Percentiles rank a stretch among this genome's conserved stretches.
These are phyloP conservation scores for Lachancea nothofagi DNA, from an alignment of 805 yeast genomes.

Conservation along the genomic window DNA sequence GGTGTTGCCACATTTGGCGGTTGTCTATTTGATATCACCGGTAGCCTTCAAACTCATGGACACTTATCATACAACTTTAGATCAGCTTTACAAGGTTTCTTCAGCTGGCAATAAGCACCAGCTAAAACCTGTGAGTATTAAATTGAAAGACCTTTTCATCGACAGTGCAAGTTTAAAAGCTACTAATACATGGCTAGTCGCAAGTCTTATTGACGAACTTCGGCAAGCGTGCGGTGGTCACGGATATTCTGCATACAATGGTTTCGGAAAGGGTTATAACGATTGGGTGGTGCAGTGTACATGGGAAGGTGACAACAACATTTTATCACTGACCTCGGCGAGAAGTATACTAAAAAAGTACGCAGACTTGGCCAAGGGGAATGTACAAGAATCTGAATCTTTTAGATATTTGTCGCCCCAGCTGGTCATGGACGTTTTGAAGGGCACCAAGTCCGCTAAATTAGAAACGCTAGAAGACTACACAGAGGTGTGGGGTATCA, in stretches of 20 bases:
- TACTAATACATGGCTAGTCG: slow-evolving; percentile 80
- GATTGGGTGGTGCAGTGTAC: slow-evolving; percentile 99
- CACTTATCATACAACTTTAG: slow-evolving; percentile 46
- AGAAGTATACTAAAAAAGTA: slow-evolving; percentile 52
- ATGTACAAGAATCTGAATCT: slow-evolving; percentile 29
- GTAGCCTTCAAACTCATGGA: slow-evolving; percentile 58
- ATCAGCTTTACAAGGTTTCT: slow-evolving; percentile 49
- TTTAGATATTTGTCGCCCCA: slow-evolving; percentile 28
- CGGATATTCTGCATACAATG: slow-evolving; percentile 90
- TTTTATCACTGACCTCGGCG: slow-evolving; percentile 78
- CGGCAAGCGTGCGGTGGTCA: slow-evolving; percentile 96
- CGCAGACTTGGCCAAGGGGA: slow-evolving; percentile 35
- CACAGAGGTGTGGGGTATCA: slow-evolving; percentile 32
- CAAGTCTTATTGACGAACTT: slow-evolving; percentile 76
- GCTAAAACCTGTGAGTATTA: slow-evolving; percentile 39
- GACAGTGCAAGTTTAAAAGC: slow-evolving; percentile 87
- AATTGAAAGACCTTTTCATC: slow-evolving; percentile 72
- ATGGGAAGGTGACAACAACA: slow-evolving; percentile 96
- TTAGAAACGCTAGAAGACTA: slow-evolving; percentile 30
- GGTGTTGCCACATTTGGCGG: slow-evolving; percentile 76
- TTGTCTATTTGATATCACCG: slow-evolving; percentile 68
- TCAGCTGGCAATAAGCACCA: slow-evolving; percentile 42
- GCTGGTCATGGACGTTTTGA: slow-evolving; percentile 23
- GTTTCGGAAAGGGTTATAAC: slow-evolving; percentile 79
- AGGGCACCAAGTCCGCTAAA: slow-evolving; percentile 21